Conservation (phyloP, 805 yeast species). For the Lipomyces mesembrius region DNA sequence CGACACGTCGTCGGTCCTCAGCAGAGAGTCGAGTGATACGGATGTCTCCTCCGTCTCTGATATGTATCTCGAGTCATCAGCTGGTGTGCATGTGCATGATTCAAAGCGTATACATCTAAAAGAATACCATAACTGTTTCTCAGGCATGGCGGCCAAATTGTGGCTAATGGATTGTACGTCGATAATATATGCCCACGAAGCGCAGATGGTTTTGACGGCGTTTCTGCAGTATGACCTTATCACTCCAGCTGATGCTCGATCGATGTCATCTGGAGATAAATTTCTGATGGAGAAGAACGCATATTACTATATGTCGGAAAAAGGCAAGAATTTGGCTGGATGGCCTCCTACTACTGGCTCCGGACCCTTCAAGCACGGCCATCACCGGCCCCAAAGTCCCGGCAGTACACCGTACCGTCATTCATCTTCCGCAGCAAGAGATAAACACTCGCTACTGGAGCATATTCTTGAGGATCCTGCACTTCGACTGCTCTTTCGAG, state of each 20-base stretch:
- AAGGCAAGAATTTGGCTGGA: slow-evolving; percentile 25
- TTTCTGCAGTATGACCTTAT: slow-evolving; percentile 40
- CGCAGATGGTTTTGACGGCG: slow-evolving; percentile 78
- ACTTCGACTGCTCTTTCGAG: slow-evolving; percentile 64
- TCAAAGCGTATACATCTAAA: slow-evolving; percentile 25
- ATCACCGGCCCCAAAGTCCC: neutral
- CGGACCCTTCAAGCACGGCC: neutral
- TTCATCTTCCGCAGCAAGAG: slow-evolving; percentile 11
- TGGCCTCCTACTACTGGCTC: slow-evolving; percentile 15
- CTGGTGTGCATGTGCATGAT: slow-evolving; percentile 25
- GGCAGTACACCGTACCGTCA: slow-evolving; percentile 14
- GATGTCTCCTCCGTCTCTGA: neutral
- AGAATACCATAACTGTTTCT: slow-evolving; percentile 49
- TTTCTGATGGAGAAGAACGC: slow-evolving; percentile 17
- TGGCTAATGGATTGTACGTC: slow-evolving; percentile 94
- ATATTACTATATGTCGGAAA: slow-evolving; percentile 24
- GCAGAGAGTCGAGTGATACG: neutral
- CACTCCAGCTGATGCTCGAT: slow-evolving; percentile 9
- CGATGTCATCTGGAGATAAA: neutral
- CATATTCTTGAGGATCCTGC: slow-evolving; percentile 75
- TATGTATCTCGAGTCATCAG: slow-evolving; percentile 14
- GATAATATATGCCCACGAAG: slow-evolving; percentile 84
- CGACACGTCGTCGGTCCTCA: neutral
- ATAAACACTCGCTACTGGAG: slow-evolving; percentile 40
- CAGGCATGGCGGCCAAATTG: slow-evolving; percentile 80